These are phyloP conservation scores for Candida loeiensis DNA, from an alignment of 805 yeast genomes.

Conservation along the genomic window DNA sequence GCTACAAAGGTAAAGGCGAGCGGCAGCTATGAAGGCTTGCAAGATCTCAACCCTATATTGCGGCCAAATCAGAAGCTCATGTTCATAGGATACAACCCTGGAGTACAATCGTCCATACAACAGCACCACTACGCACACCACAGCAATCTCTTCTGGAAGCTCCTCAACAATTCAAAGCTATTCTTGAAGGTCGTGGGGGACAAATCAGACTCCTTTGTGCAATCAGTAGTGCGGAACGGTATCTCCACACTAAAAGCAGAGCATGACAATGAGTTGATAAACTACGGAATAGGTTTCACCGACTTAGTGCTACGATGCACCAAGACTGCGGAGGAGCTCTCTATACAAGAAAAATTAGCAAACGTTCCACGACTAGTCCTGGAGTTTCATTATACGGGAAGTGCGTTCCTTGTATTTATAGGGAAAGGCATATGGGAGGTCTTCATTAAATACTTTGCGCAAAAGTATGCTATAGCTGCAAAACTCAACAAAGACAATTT, in stretches of 20 bases:
- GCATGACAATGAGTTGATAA: conserved; percentile 42
- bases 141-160: conserved; percentile 65
- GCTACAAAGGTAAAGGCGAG: background rate
- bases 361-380: conserved; percentile 52
- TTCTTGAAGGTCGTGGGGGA: conserved; percentile 20
- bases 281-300: conserved; percentile 60
- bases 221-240: conserved; percentile 12
- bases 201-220: conserved; percentile 13
- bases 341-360: conserved; percentile 46
- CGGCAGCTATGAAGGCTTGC: conserved; percentile 1
- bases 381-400: conserved; percentile 37
- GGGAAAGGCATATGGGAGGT: conserved; percentile 78
- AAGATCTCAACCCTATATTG: conserved; percentile 34
- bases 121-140: conserved; percentile 76
- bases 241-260: conserved; percentile 21
- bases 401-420: conserved; percentile 51
- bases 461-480: conserved; percentile 22
- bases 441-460: conserved; percentile 36
- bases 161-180: conserved; percentile 51
- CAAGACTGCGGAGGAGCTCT: conserved; percentile 51
- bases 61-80: conserved; percentile 32
- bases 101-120: conserved; percentile 52
- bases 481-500: conserved; percentile 34
- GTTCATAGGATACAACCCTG: conserved; percentile 74
- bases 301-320: conserved; percentile 69